Conservation (phyloP, 2,329 filamentous ascomycete genomes). For the Cadophora sp. region DNA sequence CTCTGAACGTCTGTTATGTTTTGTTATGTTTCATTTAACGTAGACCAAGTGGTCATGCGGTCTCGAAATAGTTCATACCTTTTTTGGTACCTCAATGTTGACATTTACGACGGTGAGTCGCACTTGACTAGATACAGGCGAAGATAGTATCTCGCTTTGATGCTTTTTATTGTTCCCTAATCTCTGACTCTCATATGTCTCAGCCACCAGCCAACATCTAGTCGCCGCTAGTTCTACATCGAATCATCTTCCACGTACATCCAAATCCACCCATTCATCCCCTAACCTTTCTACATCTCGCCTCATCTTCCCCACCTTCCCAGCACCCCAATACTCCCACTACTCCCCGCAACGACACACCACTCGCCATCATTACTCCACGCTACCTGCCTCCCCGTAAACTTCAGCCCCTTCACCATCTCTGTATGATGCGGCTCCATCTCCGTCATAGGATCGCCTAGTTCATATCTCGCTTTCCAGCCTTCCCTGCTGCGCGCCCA, state of each 20-base stretch:
- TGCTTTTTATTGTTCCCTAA: not conserved
- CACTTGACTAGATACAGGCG: not conserved
- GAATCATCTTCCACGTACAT: not conserved
- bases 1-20: not conserved
- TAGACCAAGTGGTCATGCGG: not conserved
- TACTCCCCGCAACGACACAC: constrained; percentile 43
- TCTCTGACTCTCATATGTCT: not conserved
- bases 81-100: not conserved
- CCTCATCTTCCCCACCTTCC: constrained; percentile 32
- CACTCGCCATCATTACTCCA: constrained; percentile 43
- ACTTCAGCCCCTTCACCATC: constrained; percentile 30
- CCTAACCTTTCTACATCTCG: constrained; percentile 10
- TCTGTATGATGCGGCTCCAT: constrained; percentile 38
- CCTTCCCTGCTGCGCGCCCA: constrained; percentile 24
- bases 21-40: not conserved
- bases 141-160: not conserved
- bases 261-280: not conserved
- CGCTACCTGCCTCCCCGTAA: constrained; percentile 39
- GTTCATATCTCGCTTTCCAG: constrained; percentile 40
- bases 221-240: not conserved
- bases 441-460: constrained; percentile 25
- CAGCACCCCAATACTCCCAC: constrained; percentile 36
- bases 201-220: not conserved
- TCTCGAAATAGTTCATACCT: not conserved
- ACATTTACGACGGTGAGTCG: too few relatives aligned